Conservation (phyloP, 192 early-diverging fungal species). For the Coemansia sp. region DNA sequence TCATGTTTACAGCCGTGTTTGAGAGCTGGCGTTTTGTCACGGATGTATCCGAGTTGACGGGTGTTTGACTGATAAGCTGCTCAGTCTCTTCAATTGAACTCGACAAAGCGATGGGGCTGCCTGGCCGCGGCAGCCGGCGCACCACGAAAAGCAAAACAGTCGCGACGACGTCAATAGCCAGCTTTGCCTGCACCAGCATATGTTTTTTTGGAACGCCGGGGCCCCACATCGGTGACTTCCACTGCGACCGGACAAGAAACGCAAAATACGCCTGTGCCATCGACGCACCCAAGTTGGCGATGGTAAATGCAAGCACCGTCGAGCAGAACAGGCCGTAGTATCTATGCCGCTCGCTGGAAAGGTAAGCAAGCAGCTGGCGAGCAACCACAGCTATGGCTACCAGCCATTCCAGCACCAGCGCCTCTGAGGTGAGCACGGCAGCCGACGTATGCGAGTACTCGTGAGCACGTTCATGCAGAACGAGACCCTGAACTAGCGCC, state of each 20-base stretch:
- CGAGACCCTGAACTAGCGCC: conserved; percentile 4
- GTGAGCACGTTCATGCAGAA: background rate
- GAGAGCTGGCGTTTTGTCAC: background rate
- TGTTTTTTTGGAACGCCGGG: background rate
- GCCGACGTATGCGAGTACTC: background rate
- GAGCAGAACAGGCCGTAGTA: conserved; percentile 24
- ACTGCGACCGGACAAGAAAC: conserved; percentile 13
- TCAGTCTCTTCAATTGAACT: background rate
- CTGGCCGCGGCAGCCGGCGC: conserved; percentile 3
- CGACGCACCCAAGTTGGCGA: background rate
- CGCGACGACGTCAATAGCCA: background rate
- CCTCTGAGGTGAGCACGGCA: background rate
- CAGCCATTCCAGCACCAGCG: conserved; percentile 2
- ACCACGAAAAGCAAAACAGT: conserved; percentile 17
- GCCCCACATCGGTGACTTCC: conserved; percentile 14
- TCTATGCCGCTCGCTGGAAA: background rate
- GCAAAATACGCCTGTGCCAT: conserved; percentile 17
- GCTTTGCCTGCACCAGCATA: background rate
- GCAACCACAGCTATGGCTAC: background rate
- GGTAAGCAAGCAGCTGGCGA: conserved; percentile 9
- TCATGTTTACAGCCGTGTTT: background rate
- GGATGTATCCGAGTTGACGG: too few relatives aligned
- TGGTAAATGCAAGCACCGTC: conserved; percentile 1
- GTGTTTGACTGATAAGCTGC: background rate
- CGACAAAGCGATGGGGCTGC: background rate